These are phyloP conservation scores for Mortierella sp. DNA, from an alignment of 371 early-diverging fungal species.

Conservation along the genomic window DNA sequence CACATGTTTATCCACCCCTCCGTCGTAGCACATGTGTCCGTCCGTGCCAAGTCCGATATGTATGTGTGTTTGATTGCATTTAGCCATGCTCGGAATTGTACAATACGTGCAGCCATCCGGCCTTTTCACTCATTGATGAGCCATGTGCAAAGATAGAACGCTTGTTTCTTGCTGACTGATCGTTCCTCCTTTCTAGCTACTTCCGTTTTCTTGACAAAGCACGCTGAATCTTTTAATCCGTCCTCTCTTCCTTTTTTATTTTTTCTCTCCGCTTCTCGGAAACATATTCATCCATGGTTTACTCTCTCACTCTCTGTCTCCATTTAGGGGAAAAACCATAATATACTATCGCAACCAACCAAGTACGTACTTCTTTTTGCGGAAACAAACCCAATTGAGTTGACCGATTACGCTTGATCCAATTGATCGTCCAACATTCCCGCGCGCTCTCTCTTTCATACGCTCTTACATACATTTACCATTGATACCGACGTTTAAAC, in stretches of 20 bases:
- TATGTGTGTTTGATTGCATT: background rate
- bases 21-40: slow-evolving; percentile 3
- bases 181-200: background rate
- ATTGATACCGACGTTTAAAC: background rate
- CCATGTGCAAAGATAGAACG: slow-evolving; percentile 1
- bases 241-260: background rate
- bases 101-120: background rate
- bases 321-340: background rate
- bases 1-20: background rate
- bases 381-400: background rate
- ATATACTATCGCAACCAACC: no score
- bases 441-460: background rate
- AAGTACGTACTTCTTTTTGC: background rate
- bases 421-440: background rate
- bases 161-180: slow-evolving; percentile 11
- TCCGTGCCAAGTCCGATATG: slow-evolving; percentile 7
- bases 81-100: background rate
- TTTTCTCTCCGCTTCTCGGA: slow-evolving; percentile 8
- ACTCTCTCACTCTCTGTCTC: background rate
- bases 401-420: background rate
- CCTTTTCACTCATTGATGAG: background rate
- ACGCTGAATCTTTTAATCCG: background rate
- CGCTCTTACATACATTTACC: background rate
- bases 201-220: background rate
- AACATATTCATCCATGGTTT: background rate